Evolutionary conservation across 306 rosid genomes (phyloP).

Genomic region (Cicer yamashitae): DNA sequence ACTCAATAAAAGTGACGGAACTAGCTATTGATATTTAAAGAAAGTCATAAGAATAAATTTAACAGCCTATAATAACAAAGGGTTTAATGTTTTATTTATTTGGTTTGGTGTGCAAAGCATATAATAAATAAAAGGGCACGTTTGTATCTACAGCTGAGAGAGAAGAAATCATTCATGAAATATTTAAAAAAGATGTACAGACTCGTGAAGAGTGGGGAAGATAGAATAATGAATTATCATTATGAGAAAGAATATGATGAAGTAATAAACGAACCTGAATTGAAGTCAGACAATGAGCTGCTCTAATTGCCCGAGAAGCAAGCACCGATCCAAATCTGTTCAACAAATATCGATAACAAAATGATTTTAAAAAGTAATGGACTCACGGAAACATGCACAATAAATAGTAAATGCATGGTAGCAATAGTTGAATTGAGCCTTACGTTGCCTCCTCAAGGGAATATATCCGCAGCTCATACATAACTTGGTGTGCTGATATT

Average conservation of each 20-base stretch:
- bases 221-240: slow-evolving; percentile 29
- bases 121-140: not conserved
- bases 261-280: slow-evolving; percentile 74
- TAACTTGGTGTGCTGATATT: slow-evolving; percentile 84
- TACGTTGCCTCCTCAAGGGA: slow-evolving; percentile 97
- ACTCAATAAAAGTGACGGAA: slow-evolving; percentile 3
- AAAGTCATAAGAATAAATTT: slow-evolving; percentile 17
- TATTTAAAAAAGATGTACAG: slow-evolving; percentile 16
- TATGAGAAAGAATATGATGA: slow-evolving; percentile 23
- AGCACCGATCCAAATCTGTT: slow-evolving; percentile 87
- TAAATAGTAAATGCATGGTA: slow-evolving; percentile 35
- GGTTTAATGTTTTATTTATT: slow-evolving; percentile 4
- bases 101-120: slow-evolving; percentile 4
- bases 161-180: slow-evolving; percentile 2
- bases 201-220: slow-evolving; percentile 8
- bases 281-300: slow-evolving; percentile 98
- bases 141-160: not conserved
- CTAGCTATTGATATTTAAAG: slow-evolving; percentile 24
- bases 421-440: slow-evolving; percentile 31
- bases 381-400: slow-evolving; percentile 16
- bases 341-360: slow-evolving; percentile 35
- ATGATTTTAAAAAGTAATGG: slow-evolving; percentile 15
- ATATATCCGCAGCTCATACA: slow-evolving; percentile 95
- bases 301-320: slow-evolving; percentile 89
- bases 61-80: not conserved